Percentiles rank a stretch among this genome's conserved stretches.
These are phyloP conservation scores for Cladophialophora yegresii DNA, from an alignment of 2,329 filamentous ascomycete species.

Conservation along the genomic window DNA sequence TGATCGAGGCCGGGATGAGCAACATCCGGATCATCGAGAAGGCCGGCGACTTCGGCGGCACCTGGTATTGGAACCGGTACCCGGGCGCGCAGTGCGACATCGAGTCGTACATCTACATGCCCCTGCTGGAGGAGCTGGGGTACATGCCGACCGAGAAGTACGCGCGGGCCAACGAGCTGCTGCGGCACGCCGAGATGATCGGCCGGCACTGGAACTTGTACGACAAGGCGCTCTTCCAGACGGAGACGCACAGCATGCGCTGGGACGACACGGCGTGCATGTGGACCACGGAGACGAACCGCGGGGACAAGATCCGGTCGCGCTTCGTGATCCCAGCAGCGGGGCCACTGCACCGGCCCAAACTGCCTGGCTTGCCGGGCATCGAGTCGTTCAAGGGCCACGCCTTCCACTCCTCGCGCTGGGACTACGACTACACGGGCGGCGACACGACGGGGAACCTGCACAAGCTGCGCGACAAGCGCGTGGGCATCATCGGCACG, in stretches of 20 bases:
- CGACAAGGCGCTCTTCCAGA: constrained; percentile 28
- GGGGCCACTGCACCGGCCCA: constrained; percentile 42
- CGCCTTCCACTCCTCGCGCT: constrained; percentile 50
- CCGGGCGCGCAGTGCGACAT: constrained; percentile 32
- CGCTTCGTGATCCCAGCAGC: constrained; percentile 47
- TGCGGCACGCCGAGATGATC: constrained; percentile 27
- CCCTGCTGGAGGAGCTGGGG: constrained; percentile 28
- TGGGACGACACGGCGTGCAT: constrained; percentile 26
- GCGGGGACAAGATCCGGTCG: constrained; percentile 39
- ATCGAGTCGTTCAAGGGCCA: constrained; percentile 43
- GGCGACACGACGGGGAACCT: constrained; percentile 35
- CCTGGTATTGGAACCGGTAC: constrained; percentile 38
- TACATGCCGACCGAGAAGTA: constrained; percentile 34
- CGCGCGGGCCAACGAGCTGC: constrained; percentile 26
- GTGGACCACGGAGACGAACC: constrained; percentile 34
- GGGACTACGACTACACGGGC: constrained; percentile 49
- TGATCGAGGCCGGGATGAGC: constrained; percentile 24
- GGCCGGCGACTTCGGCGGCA: constrained; percentile 29
- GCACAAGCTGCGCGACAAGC: constrained; percentile 27
- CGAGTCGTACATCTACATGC: constrained; percentile 32
- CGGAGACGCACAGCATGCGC: constrained; percentile 23
- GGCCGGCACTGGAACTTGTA: constrained; percentile 24
- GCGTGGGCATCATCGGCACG: constrained; percentile 44
- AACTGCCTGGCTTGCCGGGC: constrained; percentile 37
- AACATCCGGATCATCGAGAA: constrained; percentile 15